phyloP scores from a whole-genome alignment of 768 basidiomycete species.

The Auriscalpium orientale region DNA sequence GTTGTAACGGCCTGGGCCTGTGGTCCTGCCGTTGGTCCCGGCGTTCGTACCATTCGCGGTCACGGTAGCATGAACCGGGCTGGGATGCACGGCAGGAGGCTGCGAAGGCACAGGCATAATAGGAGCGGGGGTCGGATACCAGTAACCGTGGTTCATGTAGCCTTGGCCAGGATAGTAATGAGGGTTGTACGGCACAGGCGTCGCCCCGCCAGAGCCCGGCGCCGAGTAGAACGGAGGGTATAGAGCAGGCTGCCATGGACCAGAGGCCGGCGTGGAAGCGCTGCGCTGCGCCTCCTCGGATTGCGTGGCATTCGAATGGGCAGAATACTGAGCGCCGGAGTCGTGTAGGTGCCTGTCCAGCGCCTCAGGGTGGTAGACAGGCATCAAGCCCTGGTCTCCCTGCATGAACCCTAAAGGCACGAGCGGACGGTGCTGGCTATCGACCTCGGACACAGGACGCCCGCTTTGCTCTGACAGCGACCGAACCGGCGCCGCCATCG shows the following conservation, averaged over 20 bases:
- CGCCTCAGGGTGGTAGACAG: slow-evolving; percentile 60
- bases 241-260: background rate
- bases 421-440: slow-evolving; percentile 41
- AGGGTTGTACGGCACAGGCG: too few relatives aligned
- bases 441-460: background rate
- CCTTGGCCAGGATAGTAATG: too few relatives aligned
- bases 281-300: slow-evolving; percentile 6
- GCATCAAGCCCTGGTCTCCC: slow-evolving; percentile 62
- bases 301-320: slow-evolving; percentile 27
- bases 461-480: background rate
- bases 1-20: background rate
- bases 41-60: too few relatives aligned
- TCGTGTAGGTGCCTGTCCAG: slow-evolving; percentile 52
- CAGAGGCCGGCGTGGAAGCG: slow-evolving; percentile 3
- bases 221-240: background rate
- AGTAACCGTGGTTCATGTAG: too few relatives aligned
- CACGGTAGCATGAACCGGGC: too few relatives aligned
- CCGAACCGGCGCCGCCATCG: background rate
- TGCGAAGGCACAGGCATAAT: too few relatives aligned
- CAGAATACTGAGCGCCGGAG: slow-evolving; percentile 21
- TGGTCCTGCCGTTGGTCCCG: background rate
- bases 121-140: too few relatives aligned
- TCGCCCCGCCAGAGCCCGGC: background rate
- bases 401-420: slow-evolving; percentile 64
- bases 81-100: too few relatives aligned